Evolutionary conservation across 306 rosid genomes (phyloP), one percentile per base, ranked within the genome.

Genomic region (Trifolium repens): DNA sequence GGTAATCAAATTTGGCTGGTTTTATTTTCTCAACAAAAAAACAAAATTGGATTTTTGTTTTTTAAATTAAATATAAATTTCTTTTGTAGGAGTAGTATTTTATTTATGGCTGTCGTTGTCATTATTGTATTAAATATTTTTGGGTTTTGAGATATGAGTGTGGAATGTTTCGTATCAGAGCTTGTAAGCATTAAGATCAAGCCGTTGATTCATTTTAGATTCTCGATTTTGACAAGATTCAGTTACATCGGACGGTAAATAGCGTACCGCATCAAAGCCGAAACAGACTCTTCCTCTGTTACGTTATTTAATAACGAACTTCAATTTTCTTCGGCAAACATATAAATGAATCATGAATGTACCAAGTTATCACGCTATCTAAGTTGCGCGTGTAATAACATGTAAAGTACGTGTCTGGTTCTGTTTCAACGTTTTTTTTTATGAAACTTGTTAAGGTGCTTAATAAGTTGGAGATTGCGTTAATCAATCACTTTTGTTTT

Each of bases 301-400:
- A 27, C 8, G 9, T 22, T 49, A 84, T 87, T 84, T 78, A 75
- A 67, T 84, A 78, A 80, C 75, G 67, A 69, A 67, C 83, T 47
- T 67, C 50, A 73, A 67, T 63, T 77, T 43, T 43, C 34, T 30
- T 66, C 50, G 16, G 67, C 62, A 71, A 79, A 16, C 73, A 60
- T 46, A 44, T 3, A 8, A 37, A 37, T 37, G 52, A 55, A 24
- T 74, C 7, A 37, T 37, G 52, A 55, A 24, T 74, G 79, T 52
- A 59, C 26, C 16, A 76, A n/a, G 47, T 0, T 5, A 7, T 27
- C 81, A 69, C 76, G 71, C 71, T 19, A 78, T 40, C 81, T 77
- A 5, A 12, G 5, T 1, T 2, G 81, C 81, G 81, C 81, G 76
- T 78, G 76, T 1, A 16, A 1, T 1, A 7, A 58, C 40, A 7